These are phyloP conservation scores for sunflower (Helianthus annuus) DNA, from an alignment of 129 eudicot genomes.

Conservation along the genomic window HanXRQr2.0-SUNRISE NC_035435.2:31834248-31834747, in stretches of 20 bases:
- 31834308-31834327: conserved; percentile 32
- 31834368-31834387: conserved; percentile 39
- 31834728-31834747: too few species aligned
- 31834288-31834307: conserved; percentile 32
- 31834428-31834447: conserved; percentile 26
- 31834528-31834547: conserved; percentile 30
- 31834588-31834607: conserved; percentile 9
- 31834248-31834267: neutral
- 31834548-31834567: conserved; percentile 35
- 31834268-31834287: conserved; percentile 26
- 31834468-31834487: conserved; percentile 19
- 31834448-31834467: conserved; percentile 25
- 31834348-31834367: conserved; percentile 29
- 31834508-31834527: conserved; percentile 14
- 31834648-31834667: too few species aligned
- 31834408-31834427: conserved; percentile 25
- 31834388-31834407: conserved; percentile 41
- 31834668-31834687: too few species aligned
- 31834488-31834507: conserved; percentile 18
- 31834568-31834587: conserved; percentile 35
- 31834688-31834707: too few species aligned
- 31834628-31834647: too few species aligned
- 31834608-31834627: conserved; percentile 39
- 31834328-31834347: conserved; percentile 38
- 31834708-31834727: too few species aligned